phyloP scores from a whole-genome alignment of 208 protist species.

The Crithidia sp. region DNA sequence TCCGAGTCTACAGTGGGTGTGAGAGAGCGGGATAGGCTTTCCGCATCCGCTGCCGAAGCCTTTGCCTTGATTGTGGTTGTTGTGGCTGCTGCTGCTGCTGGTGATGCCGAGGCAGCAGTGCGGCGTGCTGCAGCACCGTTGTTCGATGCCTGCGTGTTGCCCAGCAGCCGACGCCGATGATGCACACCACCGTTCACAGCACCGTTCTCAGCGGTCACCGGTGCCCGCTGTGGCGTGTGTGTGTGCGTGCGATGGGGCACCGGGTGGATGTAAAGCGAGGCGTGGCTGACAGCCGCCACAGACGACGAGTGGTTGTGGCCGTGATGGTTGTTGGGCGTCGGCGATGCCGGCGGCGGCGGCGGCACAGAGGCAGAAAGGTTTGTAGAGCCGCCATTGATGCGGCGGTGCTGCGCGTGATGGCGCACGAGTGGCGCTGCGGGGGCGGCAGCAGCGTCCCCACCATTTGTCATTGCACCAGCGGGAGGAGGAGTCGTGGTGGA shows the following conservation, averaged over 20 bases:
- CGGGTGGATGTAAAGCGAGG: conserved; percentile 1
- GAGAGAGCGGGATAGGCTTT: background rate
- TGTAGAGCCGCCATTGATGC: too few species aligned
- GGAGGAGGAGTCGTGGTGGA: background rate
- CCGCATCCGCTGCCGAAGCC: background rate
- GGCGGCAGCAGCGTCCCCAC: background rate
- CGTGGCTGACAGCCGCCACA: conserved; percentile 6
- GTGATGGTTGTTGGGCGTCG: background rate
- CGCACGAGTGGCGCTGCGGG: background rate
- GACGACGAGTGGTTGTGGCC: background rate
- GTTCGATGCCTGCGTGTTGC: background rate
- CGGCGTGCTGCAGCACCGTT: background rate
- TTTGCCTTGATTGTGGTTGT: background rate
- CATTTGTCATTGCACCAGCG: background rate
- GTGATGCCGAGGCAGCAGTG: background rate
- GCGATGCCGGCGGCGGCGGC: background rate
- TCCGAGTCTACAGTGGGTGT: background rate
- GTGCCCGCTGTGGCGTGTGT: conserved; percentile 13
- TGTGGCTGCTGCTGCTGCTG: background rate
- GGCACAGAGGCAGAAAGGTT: too few species aligned
- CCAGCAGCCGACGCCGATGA: conserved; percentile 13
- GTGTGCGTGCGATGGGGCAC: conserved; percentile 1
- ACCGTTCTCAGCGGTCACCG: background rate
- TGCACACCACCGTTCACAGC: conserved; percentile 7
- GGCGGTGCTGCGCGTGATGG: background rate